Base-by-base conservation (phyloP, 352 stramenopile genomes). In the Globisporangium uncinulatum region DNA sequence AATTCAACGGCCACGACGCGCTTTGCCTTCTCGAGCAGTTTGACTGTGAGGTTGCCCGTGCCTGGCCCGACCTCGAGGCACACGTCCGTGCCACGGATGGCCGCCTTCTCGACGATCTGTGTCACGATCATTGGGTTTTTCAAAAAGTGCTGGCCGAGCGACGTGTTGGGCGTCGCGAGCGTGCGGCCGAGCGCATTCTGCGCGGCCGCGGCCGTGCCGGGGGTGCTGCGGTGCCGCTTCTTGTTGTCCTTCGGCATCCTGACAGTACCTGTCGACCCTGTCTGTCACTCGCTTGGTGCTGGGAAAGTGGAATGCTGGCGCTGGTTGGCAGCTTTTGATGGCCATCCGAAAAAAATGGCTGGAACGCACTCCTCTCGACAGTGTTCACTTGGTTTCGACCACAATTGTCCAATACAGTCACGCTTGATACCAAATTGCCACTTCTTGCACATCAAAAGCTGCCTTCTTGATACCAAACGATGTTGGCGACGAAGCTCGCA, bases 41-140 rank as follows among this genome's bases (percentile, higher is more conserved):
- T 97, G 55, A 99, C 79, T n/a, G 98, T 99, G 75, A 99, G 83
- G 87, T 99, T 99, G 71, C 98, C 98, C 2, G 97, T 99, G 69
- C 97, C 96, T 0, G 96, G 96, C 37, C 95, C 93, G 63, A 99
- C 94, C 73, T 99, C 97, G 42, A 99, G 86, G 59, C 97, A 97
- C 19, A 96, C 90, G 72, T 99, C 96, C 10, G 95, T 98, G 65
- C 88, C 73, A 64, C 97, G 95, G 52, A 99, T 94, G 13, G 78
- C 93, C 9, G 97, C 89, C 63, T 99, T 98, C 58, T 95, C 84
- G 53, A 99, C 95, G 59, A 99, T 99, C 57, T 91, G 82, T 41
- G 81, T 89, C 47, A 98, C 95, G 51, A 99, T 98, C 65, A 96
- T 97, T 44, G 95, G 94, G 75, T 99, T 99, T 70, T 99, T 99